Percentiles rank a stretch among this genome's conserved stretches.
Evolutionary conservation across 1,284 basidiomycete species (phyloP).

Genomic region (Ceratobasidium sp.): DNA sequence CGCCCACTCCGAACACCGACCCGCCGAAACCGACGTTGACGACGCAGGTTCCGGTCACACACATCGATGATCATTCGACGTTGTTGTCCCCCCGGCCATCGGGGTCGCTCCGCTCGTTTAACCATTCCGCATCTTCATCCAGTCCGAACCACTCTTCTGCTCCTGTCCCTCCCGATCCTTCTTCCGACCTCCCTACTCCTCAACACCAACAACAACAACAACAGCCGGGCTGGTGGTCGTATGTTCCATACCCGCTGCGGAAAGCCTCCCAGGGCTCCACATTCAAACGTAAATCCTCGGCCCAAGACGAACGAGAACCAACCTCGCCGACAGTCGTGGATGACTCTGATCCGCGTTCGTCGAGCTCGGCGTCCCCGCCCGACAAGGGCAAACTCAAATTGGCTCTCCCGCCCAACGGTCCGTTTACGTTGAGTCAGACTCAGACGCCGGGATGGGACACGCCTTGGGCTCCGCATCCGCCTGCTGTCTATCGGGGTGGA

Average conservation of each 20-base stretch:
- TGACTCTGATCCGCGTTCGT: background rate
- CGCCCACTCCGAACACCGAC: conserved; percentile 70
- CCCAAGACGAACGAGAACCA: conserved; percentile 31
- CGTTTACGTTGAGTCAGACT: conserved; percentile 63
- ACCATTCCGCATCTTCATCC: conserved; percentile 40
- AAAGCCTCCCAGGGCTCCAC: conserved; percentile 38
- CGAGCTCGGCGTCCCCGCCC: background rate
- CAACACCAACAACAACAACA: conserved; percentile 19
- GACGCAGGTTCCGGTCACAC: background rate
- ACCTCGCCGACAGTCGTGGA: background rate
- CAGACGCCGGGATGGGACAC: conserved; percentile 70
- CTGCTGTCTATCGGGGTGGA: conserved; percentile 39
- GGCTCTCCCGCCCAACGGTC: conserved; percentile 47
- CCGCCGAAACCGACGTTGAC: conserved; percentile 20
- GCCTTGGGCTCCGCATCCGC: conserved; percentile 64
- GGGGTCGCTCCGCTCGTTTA: conserved; percentile 35
- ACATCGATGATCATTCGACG: conserved; percentile 34
- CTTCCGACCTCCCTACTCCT: conserved; percentile 61
- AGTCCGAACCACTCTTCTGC: conserved; percentile 45
- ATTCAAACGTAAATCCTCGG: conserved; percentile 37
- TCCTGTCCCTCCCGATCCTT: conserved; percentile 52
- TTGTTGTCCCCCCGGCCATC: conserved; percentile 39
- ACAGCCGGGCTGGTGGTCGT: conserved; percentile 46
- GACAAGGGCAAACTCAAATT: conserved; percentile 42
- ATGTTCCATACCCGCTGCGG: conserved; percentile 44